These are phyloP conservation scores for Aspergillus fumigatiaffinis DNA, from an alignment of 2,329 filamentous ascomycete species.

Conservation along the genomic window DNA sequence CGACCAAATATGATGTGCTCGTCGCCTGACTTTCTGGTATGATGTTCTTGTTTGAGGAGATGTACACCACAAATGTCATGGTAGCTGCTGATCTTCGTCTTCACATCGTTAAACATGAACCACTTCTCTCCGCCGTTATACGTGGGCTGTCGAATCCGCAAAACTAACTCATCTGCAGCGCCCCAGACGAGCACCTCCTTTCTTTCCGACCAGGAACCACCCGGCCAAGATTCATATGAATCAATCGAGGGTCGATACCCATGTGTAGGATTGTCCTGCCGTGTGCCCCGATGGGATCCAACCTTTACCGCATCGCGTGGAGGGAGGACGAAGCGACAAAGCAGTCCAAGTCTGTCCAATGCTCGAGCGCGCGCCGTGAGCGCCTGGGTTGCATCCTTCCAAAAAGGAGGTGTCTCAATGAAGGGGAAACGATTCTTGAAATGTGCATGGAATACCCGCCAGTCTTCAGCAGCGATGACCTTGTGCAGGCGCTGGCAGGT, in stretches of 20 bases:
- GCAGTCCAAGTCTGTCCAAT: constrained; percentile 53
- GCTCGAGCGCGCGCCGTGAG: constrained; percentile 55
- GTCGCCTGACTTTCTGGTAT: constrained; percentile 25
- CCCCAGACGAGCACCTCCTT: constrained; percentile 58
- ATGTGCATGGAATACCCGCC: constrained; percentile 46
- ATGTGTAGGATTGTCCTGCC: constrained; percentile 48
- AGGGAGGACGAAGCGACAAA: constrained; percentile 51
- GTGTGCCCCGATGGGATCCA: constrained; percentile 30
- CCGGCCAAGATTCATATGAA: constrained; percentile 52
- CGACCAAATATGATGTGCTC: constrained; percentile 54
- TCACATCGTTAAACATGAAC: constrained; percentile 50
- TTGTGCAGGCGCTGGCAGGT: constrained; percentile 45
- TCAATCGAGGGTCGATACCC: constrained; percentile 58
- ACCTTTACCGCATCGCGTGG: constrained; percentile 39
- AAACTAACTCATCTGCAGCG: constrained; percentile 54
- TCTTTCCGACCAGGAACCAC: constrained; percentile 45
- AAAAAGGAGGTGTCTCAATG: constrained; percentile 39
- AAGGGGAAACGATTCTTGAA: constrained; percentile 47
- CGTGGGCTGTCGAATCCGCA: constrained; percentile 48
- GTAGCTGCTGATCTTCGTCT: constrained; percentile 46
- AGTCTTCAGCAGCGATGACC: constrained; percentile 47
- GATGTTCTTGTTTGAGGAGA: constrained; percentile 45
- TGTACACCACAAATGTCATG: constrained; percentile 59
- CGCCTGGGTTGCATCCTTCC: constrained; percentile 50
- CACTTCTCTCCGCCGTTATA: constrained; percentile 37